Base-by-base conservation (phyloP, 805 yeast species). In the Pichia occidentalis region DNA sequence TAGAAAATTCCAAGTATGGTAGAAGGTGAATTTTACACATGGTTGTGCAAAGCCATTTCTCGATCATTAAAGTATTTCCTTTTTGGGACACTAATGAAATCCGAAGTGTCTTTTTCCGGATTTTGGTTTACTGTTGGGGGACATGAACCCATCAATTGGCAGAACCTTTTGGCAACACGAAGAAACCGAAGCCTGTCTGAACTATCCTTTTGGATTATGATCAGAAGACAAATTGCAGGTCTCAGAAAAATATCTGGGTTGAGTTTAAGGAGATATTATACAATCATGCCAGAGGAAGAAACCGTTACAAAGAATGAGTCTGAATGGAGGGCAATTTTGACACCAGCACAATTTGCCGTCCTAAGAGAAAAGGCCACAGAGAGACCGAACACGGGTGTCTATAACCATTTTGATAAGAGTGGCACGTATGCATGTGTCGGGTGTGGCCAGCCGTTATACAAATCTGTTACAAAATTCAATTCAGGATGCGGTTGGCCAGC, bases 401-500 rank as follows among this genome's bases (percentile, higher is more conserved):
- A 79, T 56, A 62, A 65, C 32, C 58, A 65, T 17, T 70, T 73
- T 36, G 62, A 67, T 26, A 56, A 62, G 5, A 48, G 47, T 2
- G 97, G 97, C 1, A 63, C 73, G 2, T 92, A 87, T 59, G 63
- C 65, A 32, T 92, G 99, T 63, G 96, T 83, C 0, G 97, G 81
- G 5, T 92, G 98, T 61, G 70, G 68, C 35, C 65, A 72, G 30
- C 95, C 96, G 10, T 63, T 92, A 22, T 92, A 92, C 60, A 71
- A 71, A 43, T 78, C 95, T 21, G 65, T 70, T 23, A 73, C 95
- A 4, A 90, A 92, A 59, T 92, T 92, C 52, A 79, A 81, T 41
- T 76, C 95, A 10, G 86, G 86, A 37, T 92, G 98, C 60, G 98
- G 98, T 3, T 92, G 98, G 98, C 98, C 98, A 1, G 88, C 96